Percentiles rank a stretch among this genome's conserved stretches.
These are phyloP conservation scores for Cyclotella atomus DNA, from an alignment of 108 stramenopile species.

Conservation along the genomic window DNA sequence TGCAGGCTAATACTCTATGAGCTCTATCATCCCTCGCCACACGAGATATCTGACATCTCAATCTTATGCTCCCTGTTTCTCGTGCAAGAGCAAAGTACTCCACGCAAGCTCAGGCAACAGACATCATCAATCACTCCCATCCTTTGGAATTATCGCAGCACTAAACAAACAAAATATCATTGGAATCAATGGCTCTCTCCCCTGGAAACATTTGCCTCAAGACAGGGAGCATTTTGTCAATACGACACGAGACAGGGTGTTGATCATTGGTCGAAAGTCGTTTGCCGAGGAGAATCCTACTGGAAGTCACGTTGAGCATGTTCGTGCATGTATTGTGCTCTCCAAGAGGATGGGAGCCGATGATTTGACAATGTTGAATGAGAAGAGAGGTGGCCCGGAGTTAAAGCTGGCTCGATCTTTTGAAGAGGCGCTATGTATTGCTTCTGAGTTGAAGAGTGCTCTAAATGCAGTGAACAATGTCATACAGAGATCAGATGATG, in stretches of 20 bases:
- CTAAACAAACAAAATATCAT: slow-evolving; percentile 66
- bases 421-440: slow-evolving; percentile 65
- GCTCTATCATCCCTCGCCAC: too few relatives aligned
- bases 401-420: slow-evolving; percentile 67
- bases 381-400: neutral
- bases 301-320: slow-evolving; percentile 61
- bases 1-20: too few relatives aligned
- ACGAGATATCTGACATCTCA: neutral
- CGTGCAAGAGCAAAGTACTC: too few relatives aligned
- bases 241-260: slow-evolving; percentile 58
- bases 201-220: slow-evolving; percentile 64
- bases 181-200: slow-evolving; percentile 72
- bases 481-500: too few relatives aligned
- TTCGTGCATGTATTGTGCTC: slow-evolving; percentile 63
- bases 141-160: slow-evolving; percentile 83
- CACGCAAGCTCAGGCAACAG: neutral
- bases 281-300: slow-evolving; percentile 56
- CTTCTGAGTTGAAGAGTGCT: slow-evolving; percentile 31
- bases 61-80: neutral
- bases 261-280: slow-evolving; percentile 75
- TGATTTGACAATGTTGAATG: slow-evolving; percentile 1
- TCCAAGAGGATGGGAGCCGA: slow-evolving; percentile 48
- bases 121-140: neutral
- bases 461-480: slow-evolving; percentile 3
- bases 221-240: slow-evolving; percentile 68